Evolutionary conservation across 441 rosid genomes (phyloP).

Genomic region (Bruguiera hainesii): DNA sequence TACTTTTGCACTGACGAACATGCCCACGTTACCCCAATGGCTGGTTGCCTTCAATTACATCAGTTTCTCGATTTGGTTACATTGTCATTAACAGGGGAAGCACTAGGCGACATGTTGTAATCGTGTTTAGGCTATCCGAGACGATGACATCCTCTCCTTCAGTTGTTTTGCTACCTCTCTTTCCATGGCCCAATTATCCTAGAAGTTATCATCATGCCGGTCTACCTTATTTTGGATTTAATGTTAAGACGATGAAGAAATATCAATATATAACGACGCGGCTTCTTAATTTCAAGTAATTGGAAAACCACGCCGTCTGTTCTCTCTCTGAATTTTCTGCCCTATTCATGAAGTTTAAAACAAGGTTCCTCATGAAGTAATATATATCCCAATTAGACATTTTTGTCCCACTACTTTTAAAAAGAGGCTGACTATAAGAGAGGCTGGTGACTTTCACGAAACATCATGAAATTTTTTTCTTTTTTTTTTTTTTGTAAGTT

Average conservation of each 20-base stretch:
- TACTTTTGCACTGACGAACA: too few species aligned
- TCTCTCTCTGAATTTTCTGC: neutral
- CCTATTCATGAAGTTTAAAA: too few species aligned
- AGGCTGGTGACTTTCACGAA: too few species aligned
- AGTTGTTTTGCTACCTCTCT: conserved; percentile 1
- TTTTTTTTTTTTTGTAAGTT: too few species aligned
- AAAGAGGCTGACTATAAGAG: too few species aligned
- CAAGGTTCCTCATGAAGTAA: too few species aligned
- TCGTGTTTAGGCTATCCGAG: conserved; percentile 3
- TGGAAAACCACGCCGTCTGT: neutral
- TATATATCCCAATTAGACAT: too few species aligned
- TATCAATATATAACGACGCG: neutral
- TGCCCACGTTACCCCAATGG: too few species aligned
- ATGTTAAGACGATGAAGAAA: neutral
- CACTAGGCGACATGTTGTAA: conserved; percentile 22
- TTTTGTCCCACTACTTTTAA: too few species aligned
- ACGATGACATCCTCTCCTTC: neutral
- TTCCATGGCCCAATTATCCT: neutral
- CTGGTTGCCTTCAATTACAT: too few species aligned
- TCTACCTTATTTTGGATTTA: neutral
- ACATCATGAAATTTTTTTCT: too few species aligned
- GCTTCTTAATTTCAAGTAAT: neutral
- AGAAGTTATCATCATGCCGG: conserved; percentile 13
- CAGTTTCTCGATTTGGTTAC: too few species aligned
- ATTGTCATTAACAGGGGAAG: neutral